Evolutionary conservation across 768 basidiomycete species (phyloP).

Genomic region (Termitomyces sp.): DNA sequence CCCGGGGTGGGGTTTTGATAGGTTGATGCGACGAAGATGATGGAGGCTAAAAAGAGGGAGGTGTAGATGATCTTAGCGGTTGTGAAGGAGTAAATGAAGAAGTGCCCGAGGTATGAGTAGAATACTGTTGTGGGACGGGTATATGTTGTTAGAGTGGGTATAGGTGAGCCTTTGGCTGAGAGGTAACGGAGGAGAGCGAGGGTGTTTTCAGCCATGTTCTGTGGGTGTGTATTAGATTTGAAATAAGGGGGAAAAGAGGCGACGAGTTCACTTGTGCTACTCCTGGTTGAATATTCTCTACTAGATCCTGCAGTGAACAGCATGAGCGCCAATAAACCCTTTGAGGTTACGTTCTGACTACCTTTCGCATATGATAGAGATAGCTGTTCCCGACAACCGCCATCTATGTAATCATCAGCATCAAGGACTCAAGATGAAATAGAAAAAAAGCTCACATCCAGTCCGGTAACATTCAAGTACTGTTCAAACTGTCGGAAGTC

Average conservation of each 20-base stretch:
- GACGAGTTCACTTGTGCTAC: slow-evolving; percentile 51
- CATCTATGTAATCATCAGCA: slow-evolving; percentile 48
- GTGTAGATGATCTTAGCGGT: slow-evolving; percentile 67
- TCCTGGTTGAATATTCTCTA: slow-evolving; percentile 81
- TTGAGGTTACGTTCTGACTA: slow-evolving; percentile 19
- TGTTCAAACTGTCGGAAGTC: slow-evolving; percentile 94
- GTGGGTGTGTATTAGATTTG: slow-evolving; percentile 24
- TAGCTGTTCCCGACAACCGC: slow-evolving; percentile 91
- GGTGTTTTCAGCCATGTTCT: slow-evolving; percentile 90
- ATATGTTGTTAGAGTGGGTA: slow-evolving; percentile 58
- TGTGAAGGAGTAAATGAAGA: slow-evolving; percentile 71
- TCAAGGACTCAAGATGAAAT: slow-evolving; percentile 21
- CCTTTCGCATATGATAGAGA: slow-evolving; percentile 90
- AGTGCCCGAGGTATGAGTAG: slow-evolving; percentile 64
- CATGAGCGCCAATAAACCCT: background rate
- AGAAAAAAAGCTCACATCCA: slow-evolving; percentile 55
- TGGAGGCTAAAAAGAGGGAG: slow-evolving; percentile 41
- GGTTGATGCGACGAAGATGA: slow-evolving; percentile 40
- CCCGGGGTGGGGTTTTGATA: slow-evolving; percentile 31
- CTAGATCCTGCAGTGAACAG: slow-evolving; percentile 51
- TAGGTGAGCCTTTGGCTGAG: slow-evolving; percentile 62
- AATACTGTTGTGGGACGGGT: slow-evolving; percentile 68
- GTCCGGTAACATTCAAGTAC: slow-evolving; percentile 85
- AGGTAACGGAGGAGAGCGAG: slow-evolving; percentile 76
- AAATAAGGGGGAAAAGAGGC: background rate